Conservation (phyloP, 805 yeast species). For the Spathaspora boniae region DNA sequence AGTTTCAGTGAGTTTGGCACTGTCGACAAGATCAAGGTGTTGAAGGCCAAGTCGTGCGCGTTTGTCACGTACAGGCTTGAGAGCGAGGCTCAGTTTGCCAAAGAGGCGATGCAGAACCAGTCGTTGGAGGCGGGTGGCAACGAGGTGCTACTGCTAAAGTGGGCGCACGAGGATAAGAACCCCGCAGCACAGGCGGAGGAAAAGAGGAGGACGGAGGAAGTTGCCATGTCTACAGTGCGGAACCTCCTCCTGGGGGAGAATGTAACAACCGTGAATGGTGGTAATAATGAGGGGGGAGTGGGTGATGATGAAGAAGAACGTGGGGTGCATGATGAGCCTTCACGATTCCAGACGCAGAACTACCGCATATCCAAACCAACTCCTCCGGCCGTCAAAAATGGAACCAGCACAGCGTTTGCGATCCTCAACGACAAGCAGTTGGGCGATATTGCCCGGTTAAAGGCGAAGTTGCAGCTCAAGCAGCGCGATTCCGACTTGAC, state of each 20-base stretch:
- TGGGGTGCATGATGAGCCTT: conserved; percentile 13
- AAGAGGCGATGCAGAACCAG: conserved; percentile 91
- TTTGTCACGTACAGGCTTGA: conserved; percentile 72
- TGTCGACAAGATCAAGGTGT: conserved; percentile 60
- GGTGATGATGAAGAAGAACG: conserved; percentile 16
- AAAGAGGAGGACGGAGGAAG: conserved; percentile 47
- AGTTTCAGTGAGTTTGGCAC: conserved; percentile 76
- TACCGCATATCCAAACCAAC: too few species aligned
- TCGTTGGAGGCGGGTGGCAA: conserved; percentile 50
- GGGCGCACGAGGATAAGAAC: conserved; percentile 91
- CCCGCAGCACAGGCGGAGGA: conserved; percentile 56
- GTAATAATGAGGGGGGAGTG: conserved; percentile 9
- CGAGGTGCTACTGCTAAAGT: conserved; percentile 67
- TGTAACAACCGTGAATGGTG: conserved; percentile 1
- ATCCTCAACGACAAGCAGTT: too few species aligned
- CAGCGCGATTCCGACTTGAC: conserved; percentile 9
- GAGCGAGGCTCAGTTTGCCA: conserved; percentile 85
- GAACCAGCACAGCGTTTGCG: too few species aligned
- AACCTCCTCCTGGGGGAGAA: conserved; percentile 27
- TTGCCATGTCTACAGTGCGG: conserved; percentile 52
- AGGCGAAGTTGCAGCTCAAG: conserved; percentile 7
- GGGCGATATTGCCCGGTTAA: conserved; percentile 12
- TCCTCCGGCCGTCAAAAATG: too few species aligned
- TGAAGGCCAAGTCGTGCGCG: conserved; percentile 65
- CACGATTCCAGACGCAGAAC: background rate